These are phyloP conservation scores for Pythium grandisporangium DNA, from an alignment of 352 stramenopile genomes.

Conservation along the genomic window DNA sequence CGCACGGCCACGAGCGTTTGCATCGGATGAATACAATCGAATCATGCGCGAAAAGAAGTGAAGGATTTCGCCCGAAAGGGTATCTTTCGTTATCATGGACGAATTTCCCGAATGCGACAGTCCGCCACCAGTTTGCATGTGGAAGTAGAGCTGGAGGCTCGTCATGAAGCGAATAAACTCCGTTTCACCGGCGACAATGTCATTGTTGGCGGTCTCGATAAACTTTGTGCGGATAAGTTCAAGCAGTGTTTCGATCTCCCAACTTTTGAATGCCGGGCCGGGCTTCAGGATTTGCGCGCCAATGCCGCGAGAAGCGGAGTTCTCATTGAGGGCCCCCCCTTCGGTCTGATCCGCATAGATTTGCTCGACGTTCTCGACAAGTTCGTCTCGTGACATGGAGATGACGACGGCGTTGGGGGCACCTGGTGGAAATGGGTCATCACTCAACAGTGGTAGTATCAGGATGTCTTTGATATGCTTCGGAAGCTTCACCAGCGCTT, in stretches of 20 bases:
- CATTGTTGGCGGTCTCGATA: slow-evolving; percentile 12
- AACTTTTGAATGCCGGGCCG: no score
- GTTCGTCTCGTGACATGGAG: slow-evolving; percentile 1
- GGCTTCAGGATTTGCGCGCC: no score
- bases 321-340: no score
- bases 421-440: slow-evolving; percentile 10
- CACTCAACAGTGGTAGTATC: slow-evolving; percentile 10
- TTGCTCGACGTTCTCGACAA: no score
- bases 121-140: no score
- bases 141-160: slow-evolving; percentile 35
- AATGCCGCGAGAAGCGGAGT: no score
- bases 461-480: slow-evolving; percentile 22
- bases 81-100: no score
- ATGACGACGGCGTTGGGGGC: neutral
- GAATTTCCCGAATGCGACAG: no score
- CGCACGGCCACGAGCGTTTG: slow-evolving; percentile 1
- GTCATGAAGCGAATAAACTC: slow-evolving; percentile 27
- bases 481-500: slow-evolving; percentile 21
- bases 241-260: slow-evolving; percentile 20
- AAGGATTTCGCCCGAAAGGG: slow-evolving; percentile 12
- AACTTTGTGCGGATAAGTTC: slow-evolving; percentile 21
- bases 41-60: slow-evolving; percentile 20
- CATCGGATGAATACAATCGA: slow-evolving; percentile 13
- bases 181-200: slow-evolving; percentile 15
- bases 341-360: no score